phyloP scores from a whole-genome alignment of 805 yeast genomes.

The Schwanniomyces sp. region DNA sequence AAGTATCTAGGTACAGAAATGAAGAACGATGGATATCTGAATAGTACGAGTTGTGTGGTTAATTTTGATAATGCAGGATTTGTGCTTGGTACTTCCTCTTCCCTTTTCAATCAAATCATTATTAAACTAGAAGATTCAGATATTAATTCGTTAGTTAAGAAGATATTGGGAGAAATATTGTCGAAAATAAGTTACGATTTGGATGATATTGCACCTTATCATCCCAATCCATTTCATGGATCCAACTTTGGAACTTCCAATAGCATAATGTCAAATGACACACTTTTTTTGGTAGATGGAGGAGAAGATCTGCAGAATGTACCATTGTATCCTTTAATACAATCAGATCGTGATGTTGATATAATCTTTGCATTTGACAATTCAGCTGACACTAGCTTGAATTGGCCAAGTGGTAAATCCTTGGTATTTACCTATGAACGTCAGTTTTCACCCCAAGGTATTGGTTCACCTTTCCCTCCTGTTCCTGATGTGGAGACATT shows the following conservation, averaged over 20 bases:
- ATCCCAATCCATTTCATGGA: slow-evolving; percentile 41
- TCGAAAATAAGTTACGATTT: slow-evolving; percentile 19
- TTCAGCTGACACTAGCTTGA: slow-evolving; percentile 36
- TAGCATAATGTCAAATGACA: slow-evolving; percentile 20
- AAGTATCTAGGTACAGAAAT: slow-evolving; percentile 30
- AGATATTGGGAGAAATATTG: slow-evolving; percentile 24
- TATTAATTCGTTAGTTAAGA: slow-evolving; percentile 20
- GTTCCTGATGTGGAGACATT: slow-evolving; percentile 73
- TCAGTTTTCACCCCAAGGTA: slow-evolving; percentile 44
- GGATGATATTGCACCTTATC: slow-evolving; percentile 39
- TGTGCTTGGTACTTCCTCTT: slow-evolving; percentile 40
- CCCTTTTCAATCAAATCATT: slow-evolving; percentile 36
- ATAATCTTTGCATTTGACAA: slow-evolving; percentile 44
- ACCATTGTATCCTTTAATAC: slow-evolving; percentile 42
- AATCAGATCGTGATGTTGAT: slow-evolving; percentile 34
- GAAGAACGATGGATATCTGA: slow-evolving; percentile 17
- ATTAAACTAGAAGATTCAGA: slow-evolving; percentile 20
- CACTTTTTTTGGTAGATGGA: slow-evolving; percentile 41
- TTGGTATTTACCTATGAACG: slow-evolving; percentile 33
- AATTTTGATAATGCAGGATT: slow-evolving; percentile 41
- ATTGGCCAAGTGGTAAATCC: slow-evolving; percentile 46
- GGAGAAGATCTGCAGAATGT: slow-evolving; percentile 45
- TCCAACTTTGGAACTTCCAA: slow-evolving; percentile 12
- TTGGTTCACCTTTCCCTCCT: slow-evolving; percentile 70
- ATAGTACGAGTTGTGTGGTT: slow-evolving; percentile 19